Evolutionary conservation across 2,329 filamentous ascomycete genomes (phyloP).

Genomic region (Aureobasidium melanogenum): DNA sequence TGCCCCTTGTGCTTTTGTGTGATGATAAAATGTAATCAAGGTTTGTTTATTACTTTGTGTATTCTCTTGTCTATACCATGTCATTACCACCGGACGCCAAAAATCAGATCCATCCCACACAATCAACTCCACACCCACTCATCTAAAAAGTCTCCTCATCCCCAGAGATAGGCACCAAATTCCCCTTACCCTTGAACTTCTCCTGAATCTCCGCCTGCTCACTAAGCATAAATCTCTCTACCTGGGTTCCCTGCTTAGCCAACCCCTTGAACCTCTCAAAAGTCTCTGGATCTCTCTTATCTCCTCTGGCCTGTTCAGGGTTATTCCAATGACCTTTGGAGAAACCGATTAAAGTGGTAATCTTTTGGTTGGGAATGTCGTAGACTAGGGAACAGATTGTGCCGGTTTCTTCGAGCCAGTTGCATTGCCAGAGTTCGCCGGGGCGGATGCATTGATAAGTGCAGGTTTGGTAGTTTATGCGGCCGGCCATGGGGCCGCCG

Average conservation of each 20-base stretch:
- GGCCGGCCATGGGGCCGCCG: slow-evolving; percentile 50
- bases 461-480: slow-evolving; percentile 45
- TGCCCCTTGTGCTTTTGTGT: neutral
- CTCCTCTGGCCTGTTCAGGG: slow-evolving; percentile 42
- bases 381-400: slow-evolving; percentile 49
- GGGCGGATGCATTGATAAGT: slow-evolving; percentile 50
- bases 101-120: neutral
- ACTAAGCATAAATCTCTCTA: slow-evolving; percentile 42
- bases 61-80: neutral
- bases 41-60: neutral
- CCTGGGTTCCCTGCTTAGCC: slow-evolving; percentile 41
- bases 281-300: slow-evolving; percentile 45
- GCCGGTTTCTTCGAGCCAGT: slow-evolving; percentile 53
- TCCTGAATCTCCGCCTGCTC: slow-evolving; percentile 47
- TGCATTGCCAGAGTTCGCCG: slow-evolving; percentile 51
- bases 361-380: slow-evolving; percentile 41
- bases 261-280: slow-evolving; percentile 44
- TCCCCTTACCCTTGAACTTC: slow-evolving; percentile 41
- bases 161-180: slow-evolving; percentile 38
- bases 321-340: slow-evolving; percentile 48
- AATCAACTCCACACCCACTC: no score
- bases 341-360: slow-evolving; percentile 47
- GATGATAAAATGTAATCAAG: neutral
- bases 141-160: slow-evolving; percentile 28
- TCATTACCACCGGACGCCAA: no score